These are phyloP conservation scores for Pleodorina starrii DNA, from an alignment of 139 green algal species.

Conservation along the genomic window DNA sequence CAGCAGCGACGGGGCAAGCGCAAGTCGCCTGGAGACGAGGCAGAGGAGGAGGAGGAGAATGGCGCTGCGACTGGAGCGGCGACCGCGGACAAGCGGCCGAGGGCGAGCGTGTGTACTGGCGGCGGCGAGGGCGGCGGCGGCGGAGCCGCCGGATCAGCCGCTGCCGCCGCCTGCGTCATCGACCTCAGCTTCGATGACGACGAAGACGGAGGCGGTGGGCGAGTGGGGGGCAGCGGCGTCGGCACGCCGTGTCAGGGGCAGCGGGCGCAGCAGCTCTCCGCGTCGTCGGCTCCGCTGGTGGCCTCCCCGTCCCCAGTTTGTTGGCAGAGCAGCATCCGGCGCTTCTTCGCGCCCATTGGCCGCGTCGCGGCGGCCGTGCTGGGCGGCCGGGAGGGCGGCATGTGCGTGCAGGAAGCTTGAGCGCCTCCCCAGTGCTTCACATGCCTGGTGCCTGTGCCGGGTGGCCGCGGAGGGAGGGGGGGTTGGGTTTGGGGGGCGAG, in stretches of 20 bases:
- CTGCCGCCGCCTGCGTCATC: not conserved
- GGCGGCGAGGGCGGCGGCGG: no score
- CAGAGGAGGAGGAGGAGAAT: not conserved
- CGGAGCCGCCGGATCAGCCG: not conserved
- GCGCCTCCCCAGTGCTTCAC: no score
- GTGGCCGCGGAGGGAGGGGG: no score
- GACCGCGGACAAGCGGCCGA: not conserved
- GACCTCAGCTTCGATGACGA: not conserved
- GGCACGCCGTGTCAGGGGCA: no score
- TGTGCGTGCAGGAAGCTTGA: not conserved
- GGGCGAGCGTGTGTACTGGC: no score
- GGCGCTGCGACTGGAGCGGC: no score
- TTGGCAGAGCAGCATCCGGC: constrained; percentile 31
- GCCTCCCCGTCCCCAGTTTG: no score
- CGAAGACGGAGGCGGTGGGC: not conserved
- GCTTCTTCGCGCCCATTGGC: not conserved
- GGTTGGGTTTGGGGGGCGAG: no score
- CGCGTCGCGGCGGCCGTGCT: not conserved
- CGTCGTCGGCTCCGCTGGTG: no score
- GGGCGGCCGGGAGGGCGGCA: not conserved
- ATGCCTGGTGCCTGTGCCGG: no score
- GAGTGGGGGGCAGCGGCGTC: no score
- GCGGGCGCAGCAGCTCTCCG: not conserved
- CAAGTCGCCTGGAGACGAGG: not conserved
- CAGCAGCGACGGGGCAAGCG: not conserved